These are phyloP conservation scores for Solioccasus polychromus DNA, from an alignment of 768 basidiomycete genomes.

Conservation along the genomic window DNA sequence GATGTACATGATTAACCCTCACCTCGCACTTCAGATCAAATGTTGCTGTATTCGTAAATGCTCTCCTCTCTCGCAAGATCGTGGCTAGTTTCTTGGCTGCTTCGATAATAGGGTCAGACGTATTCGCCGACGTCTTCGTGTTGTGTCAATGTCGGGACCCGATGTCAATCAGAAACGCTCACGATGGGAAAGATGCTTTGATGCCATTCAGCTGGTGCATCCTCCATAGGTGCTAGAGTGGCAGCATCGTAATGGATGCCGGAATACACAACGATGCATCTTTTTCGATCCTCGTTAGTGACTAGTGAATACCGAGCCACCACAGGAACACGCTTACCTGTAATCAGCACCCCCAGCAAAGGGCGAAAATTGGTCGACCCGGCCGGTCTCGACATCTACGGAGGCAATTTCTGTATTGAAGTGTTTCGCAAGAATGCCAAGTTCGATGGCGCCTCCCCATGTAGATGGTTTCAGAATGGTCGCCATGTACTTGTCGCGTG, in stretches of 20 bases:
- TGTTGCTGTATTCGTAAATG: conserved; percentile 88
- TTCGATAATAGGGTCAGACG: conserved; percentile 52
- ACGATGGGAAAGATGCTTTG: conserved; percentile 76
- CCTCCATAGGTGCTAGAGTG: conserved; percentile 71
- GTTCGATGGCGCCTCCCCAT: conserved; percentile 97
- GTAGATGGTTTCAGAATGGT: conserved; percentile 77
- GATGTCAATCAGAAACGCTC: conserved; percentile 16
- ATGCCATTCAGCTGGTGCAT: conserved; percentile 85
- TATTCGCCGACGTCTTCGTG: conserved; percentile 29
- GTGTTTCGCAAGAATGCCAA: conserved; percentile 79
- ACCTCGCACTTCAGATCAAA: conserved; percentile 91
- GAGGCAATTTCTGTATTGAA: conserved; percentile 85
- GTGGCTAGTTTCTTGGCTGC: conserved; percentile 72
- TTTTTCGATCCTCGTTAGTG: conserved; percentile 21
- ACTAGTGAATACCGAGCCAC: neutral
- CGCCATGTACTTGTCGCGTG: conserved; percentile 67
- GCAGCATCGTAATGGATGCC: conserved; percentile 97
- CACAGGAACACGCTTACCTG: conserved; percentile 14
- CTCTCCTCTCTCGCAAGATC: conserved; percentile 70
- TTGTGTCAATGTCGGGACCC: conserved; percentile 23
- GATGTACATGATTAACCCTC: conserved; percentile 17
- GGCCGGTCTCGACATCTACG: conserved; percentile 89
- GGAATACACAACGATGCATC: conserved; percentile 84
- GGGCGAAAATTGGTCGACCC: conserved; percentile 74
- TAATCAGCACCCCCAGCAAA: conserved; percentile 34